Base-by-base conservation (phyloP, 768 basidiomycete species). In the Termitomyces sp. region DNA sequence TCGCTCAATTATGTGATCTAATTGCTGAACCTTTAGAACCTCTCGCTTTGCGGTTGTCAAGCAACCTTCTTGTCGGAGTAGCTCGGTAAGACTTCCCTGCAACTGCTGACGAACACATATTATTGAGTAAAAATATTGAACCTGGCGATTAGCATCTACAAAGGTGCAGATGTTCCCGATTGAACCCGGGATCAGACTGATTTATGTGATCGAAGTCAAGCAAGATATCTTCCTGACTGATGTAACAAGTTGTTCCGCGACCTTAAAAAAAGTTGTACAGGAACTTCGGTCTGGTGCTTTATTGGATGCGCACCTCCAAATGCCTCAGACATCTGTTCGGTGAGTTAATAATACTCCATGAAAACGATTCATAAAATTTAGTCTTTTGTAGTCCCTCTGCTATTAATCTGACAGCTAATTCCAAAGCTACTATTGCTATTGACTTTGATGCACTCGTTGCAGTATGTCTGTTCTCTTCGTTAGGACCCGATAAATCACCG, bases 31-130 rank as follows among this genome's bases (percentile, higher is more conserved):
- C 94, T n/a, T 70, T 77, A 23, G 94, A 95, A 62, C 94, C 94
- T 40, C 77, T 96, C 35, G 93, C 94, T 2, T 73, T 96, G 55
- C 78, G 94, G 60, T 73, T 95, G 54, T 94, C 93, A 10, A 92
- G 91, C 57, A 93, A 92, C 66, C 72, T 96, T 43, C 85, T 96
- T 78, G 86, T 95, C 58, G 94, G 94, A 3, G 94, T 88, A 37
- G 90, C 88, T 21, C 83, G 93, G 93, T 93, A 69, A 57, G 82
- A 63, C 61, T 21, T 21, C 40, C 26, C 3, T n/a, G 26, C 26
- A n/a, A 14, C 7, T 17, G 21, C 28, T 31, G 15, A 17, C n/a
- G 26, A 14, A 3, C 1, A 33, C 40, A 1, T 21, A 7, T 53
- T 23, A 41, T 43, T 30, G 28, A 30, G 41, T 31, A 2, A 42